Conservation (phyloP, 2,329 filamentous ascomycete species). For the Epichloe amarillans region DNA sequence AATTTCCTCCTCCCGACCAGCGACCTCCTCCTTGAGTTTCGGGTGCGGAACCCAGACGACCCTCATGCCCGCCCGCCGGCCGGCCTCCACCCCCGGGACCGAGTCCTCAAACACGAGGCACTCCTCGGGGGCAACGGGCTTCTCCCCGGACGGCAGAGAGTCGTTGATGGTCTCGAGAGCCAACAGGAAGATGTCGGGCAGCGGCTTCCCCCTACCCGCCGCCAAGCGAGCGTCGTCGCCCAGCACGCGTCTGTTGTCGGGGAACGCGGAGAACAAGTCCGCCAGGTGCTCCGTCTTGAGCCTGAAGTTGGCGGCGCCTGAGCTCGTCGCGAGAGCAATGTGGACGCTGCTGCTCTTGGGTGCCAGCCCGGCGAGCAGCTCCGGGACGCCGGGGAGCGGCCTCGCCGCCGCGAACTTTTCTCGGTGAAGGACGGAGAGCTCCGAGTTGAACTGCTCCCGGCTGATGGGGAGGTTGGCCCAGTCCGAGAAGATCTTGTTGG, state of each 20-base stretch:
- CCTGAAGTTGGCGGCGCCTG: conserved; percentile 55
- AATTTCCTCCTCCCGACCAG: conserved; percentile 65
- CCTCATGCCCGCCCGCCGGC: conserved; percentile 83
- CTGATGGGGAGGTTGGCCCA: conserved; percentile 81
- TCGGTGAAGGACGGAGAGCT: conserved; percentile 51
- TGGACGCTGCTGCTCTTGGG: conserved; percentile 39
- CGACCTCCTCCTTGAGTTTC: conserved; percentile 61
- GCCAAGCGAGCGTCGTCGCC: conserved; percentile 75
- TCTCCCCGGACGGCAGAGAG: conserved; percentile 49
- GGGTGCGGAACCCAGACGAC: conserved; percentile 86
- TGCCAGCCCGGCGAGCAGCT: conserved; percentile 42
- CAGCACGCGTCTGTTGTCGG: conserved; percentile 56
- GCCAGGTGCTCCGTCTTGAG: conserved; percentile 58
- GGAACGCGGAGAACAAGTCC: conserved; percentile 52
- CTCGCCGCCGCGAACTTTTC: conserved; percentile 60
- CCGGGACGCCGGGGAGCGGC: conserved; percentile 64
- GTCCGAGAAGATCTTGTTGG: conserved; percentile 46
- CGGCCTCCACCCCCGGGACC: conserved; percentile 84
- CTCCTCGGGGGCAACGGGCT: conserved; percentile 59
- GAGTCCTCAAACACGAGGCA: conserved; percentile 95
- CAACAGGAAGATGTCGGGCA: conserved; percentile 87
- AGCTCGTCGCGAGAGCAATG: conserved; percentile 78
- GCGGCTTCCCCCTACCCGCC: conserved; percentile 79
- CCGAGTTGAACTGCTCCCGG: conserved; percentile 48
- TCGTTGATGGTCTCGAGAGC: conserved; percentile 77